Percentiles rank a stretch among this genome's conserved stretches.
Conservation (phyloP, 768 basidiomycete species). For the Kwoniella botswanensis region DNA sequence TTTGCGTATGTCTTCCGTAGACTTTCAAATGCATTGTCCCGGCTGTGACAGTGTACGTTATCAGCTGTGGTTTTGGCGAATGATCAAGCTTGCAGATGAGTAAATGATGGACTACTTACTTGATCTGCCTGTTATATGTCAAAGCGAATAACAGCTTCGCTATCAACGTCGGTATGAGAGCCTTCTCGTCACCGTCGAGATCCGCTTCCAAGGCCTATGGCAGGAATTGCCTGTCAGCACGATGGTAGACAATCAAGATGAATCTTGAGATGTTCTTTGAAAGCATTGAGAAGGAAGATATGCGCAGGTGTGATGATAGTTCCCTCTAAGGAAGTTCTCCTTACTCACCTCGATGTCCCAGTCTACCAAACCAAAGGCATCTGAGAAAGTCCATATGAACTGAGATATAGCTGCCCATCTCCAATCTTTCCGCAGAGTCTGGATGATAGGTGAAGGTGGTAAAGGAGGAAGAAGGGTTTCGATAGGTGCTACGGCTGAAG, state of each 20-base stretch:
- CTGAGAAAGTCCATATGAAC: slow-evolving; percentile 83
- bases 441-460: slow-evolving; percentile 53
- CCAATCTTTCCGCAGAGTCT: slow-evolving; percentile 74
- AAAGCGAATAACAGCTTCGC: slow-evolving; percentile 55
- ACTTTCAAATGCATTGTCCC: slow-evolving; percentile 49
- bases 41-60: slow-evolving; percentile 26
- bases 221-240: neutral
- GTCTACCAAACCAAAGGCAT: slow-evolving; percentile 72
- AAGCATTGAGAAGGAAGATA: no score
- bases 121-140: slow-evolving; percentile 55
- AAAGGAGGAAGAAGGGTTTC: slow-evolving; percentile 36
- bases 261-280: no score
- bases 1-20: slow-evolving; percentile 52
- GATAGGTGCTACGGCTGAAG: slow-evolving; percentile 37
- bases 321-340: no score
- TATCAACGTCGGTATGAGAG: slow-evolving; percentile 46
- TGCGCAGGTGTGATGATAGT: no score
- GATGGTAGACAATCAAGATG: no score
- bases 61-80: neutral
- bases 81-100: no score
- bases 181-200: slow-evolving; percentile 45
- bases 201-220: slow-evolving; percentile 49
- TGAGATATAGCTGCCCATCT: slow-evolving; percentile 91
- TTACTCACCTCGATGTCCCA: slow-evolving; percentile 63
- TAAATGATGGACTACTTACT: slow-evolving; percentile 36